Evolutionary conservation across 2,329 filamentous ascomycete species (phyloP).

Genomic region (Mariannaea sp.): DNA sequence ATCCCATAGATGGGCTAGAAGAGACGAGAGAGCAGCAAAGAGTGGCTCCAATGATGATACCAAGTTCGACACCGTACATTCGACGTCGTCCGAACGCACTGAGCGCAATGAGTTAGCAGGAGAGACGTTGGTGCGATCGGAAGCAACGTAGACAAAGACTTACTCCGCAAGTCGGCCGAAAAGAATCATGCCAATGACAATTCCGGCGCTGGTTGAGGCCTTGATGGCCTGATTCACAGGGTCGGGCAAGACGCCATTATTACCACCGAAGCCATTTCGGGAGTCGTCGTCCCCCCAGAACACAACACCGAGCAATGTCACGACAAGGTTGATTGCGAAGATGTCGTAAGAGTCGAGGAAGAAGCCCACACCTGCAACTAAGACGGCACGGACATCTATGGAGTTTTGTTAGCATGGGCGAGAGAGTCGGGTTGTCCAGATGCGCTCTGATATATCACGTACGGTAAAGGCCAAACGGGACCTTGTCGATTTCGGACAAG

Average conservation of each 20-base stretch:
- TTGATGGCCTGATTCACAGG: slow-evolving; percentile 76
- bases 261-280: slow-evolving; percentile 54
- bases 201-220: slow-evolving; percentile 79
- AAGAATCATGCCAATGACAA: slow-evolving; percentile 75
- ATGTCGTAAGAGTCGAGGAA: slow-evolving; percentile 83
- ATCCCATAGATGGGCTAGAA: slow-evolving; percentile 62
- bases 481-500: slow-evolving; percentile 79
- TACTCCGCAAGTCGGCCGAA: slow-evolving; percentile 79
- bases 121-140: not conserved
- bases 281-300: slow-evolving; percentile 64
- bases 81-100: slow-evolving; percentile 71
- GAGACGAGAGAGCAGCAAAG: slow-evolving; percentile 68
- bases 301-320: slow-evolving; percentile 73
- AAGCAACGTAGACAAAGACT: slow-evolving; percentile 22
- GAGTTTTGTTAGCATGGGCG: slow-evolving; percentile 8
- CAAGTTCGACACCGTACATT: slow-evolving; percentile 82
- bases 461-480: slow-evolving; percentile 75
- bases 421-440: not conserved
- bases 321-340: slow-evolving; percentile 79
- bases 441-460: slow-evolving; percentile 27
- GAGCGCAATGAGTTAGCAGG: slow-evolving; percentile 21
- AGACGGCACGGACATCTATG: slow-evolving; percentile 68
- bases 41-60: slow-evolving; percentile 73
- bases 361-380: slow-evolving; percentile 82
- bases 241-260: slow-evolving; percentile 63